Conservation (phyloP, 352 stramenopile species). For the Elongisporangium prolatum region DNA sequence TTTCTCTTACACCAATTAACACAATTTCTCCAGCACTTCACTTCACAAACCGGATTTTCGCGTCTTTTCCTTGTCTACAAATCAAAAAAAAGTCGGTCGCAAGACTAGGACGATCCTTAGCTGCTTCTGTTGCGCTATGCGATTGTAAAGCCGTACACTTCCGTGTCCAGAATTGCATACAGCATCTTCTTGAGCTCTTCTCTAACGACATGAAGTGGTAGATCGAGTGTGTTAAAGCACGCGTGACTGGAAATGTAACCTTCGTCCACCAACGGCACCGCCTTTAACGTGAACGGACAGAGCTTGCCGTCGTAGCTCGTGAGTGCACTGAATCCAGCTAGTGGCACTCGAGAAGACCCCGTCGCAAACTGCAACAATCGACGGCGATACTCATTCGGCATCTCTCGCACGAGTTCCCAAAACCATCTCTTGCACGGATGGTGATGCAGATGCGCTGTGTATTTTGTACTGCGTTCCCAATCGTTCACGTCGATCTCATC, state of each 20-base stretch:
- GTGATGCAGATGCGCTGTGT: slow-evolving; percentile 20
- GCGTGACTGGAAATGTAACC: slow-evolving; percentile 50
- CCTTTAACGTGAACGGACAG: slow-evolving; percentile 45
- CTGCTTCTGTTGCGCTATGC: not conserved
- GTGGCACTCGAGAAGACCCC: slow-evolving; percentile 44
- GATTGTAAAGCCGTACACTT: slow-evolving; percentile 60
- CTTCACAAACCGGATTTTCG: too few species aligned
- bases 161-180: slow-evolving; percentile 37
- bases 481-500: slow-evolving; percentile 93
- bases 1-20: too few species aligned
- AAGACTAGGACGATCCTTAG: too few species aligned
- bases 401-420: slow-evolving; percentile 70
- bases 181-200: slow-evolving; percentile 61
- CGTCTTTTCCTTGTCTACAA: too few species aligned
- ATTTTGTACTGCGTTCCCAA: slow-evolving; percentile 83
- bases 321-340: slow-evolving; percentile 41
- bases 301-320: slow-evolving; percentile 46
- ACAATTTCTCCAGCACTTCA: too few species aligned
- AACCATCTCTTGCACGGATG: slow-evolving; percentile 27
- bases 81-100: too few species aligned
- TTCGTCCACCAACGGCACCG: slow-evolving; percentile 20
- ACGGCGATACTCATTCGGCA: slow-evolving; percentile 36
- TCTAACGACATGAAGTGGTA: slow-evolving; percentile 89
- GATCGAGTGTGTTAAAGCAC: slow-evolving; percentile 87
- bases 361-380: slow-evolving; percentile 53